Evolutionary conservation across 2,329 filamentous ascomycete species (phyloP), one percentile per base, ranked within the genome.

Genomic region (Paraconiothyrium sp.): DNA sequence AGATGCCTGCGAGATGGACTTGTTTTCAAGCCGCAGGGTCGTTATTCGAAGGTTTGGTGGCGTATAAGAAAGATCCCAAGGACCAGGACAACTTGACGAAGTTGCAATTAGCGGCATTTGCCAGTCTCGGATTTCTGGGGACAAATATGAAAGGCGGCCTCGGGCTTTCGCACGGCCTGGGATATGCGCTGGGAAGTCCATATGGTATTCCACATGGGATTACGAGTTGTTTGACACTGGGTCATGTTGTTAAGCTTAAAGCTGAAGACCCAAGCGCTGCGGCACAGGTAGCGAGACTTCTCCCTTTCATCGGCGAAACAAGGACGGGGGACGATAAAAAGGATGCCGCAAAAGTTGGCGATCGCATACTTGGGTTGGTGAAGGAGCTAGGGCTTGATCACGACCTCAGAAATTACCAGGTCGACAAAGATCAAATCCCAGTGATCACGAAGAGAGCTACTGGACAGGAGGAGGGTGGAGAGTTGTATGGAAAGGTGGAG

Each of bases 151-250:
- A 83, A 48, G 83, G 83, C n/a, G 80, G 80, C 0, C 70, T 86
- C 0, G 85, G 85, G 0, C 73, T 87, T 2, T 78, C 72, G 3
- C 83, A 84, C 59, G 72, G 75, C 0, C 64, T 84, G 54, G 82
- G 82, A 0, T 86, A 87, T 66, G 84, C 85, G 0, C 73, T 88
- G 2, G 85, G 85, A 0, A 81, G 78, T 2, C 85, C 85, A 0
- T 88, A 87, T 64, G 71, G 76, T 0, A 87, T 88, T 43, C 85
- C 85, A 0, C 85, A 88, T 63, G 85, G 85, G 0, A 82, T 86
- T 49, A 88, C 85, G 0, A 83, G 80, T 1, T 86, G 85, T 66
- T 67, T 88, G 50, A 86, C 84, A 0, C 76, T 88, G 0, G 83
- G 84, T 0, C 82, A 84, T 58, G 85, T 87, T 0, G 80, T 86